Conservation (phyloP, 306 rosid species). For the Mimosa pudica region DNA sequence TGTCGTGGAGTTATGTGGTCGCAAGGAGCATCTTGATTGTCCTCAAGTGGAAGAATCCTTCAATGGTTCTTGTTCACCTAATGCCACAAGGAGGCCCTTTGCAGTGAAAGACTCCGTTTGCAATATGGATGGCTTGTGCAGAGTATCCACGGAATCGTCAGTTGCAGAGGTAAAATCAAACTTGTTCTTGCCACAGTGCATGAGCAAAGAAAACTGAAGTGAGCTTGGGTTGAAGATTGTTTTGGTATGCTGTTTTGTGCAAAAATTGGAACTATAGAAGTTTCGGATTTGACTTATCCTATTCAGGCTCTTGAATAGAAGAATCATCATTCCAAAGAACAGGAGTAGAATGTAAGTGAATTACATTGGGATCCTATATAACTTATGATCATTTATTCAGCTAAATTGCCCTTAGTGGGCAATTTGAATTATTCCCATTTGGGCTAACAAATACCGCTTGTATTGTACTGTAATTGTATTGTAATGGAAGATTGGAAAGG, state of each 20-base stretch:
- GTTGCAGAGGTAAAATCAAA: constrained; percentile 40
- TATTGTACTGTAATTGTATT: background rate
- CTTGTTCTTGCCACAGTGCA: constrained; percentile 33
- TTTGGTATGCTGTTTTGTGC: constrained; percentile 25
- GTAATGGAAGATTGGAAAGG: background rate
- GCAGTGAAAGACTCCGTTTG: constrained; percentile 52
- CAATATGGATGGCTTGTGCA: constrained; percentile 44
- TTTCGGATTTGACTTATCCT: constrained; percentile 14
- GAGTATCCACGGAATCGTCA: constrained; percentile 38
- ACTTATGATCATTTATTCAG: too few relatives aligned
- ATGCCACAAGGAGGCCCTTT: constrained; percentile 48
- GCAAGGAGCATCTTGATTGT: constrained; percentile 34
- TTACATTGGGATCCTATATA: background rate
- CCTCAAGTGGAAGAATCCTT: constrained; percentile 21
- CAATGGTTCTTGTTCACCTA: constrained; percentile 21
- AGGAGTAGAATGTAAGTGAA: constrained; percentile 13
- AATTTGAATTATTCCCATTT: too few relatives aligned
- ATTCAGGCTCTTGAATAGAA: constrained; percentile 23
- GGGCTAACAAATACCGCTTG: background rate
- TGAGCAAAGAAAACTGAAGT: constrained; percentile 42
- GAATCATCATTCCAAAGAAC: constrained; percentile 9
- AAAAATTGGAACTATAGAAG: constrained; percentile 28
- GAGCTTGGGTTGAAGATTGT: constrained; percentile 4
- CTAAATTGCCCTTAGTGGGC: too few relatives aligned
- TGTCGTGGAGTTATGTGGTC: constrained; percentile 32